These are phyloP conservation scores for Stylosanthes scabra DNA, from an alignment of 331 rosid genomes.

Conservation along the genomic window DNA sequence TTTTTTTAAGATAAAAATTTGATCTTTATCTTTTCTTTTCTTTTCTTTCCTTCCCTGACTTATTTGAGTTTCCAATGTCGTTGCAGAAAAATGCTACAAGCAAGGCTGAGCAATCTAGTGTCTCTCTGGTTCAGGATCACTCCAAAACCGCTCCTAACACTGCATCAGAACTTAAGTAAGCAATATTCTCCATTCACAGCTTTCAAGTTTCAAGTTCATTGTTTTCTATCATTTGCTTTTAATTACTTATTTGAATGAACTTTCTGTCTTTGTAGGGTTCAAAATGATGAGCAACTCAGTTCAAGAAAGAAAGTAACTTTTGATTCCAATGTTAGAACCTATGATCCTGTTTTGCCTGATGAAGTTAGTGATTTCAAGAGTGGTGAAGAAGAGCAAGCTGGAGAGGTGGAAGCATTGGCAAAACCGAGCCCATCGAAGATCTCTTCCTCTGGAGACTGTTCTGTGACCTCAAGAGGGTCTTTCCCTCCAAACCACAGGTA, in stretches of 20 bases:
- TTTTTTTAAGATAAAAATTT: no score
- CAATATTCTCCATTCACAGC: background rate
- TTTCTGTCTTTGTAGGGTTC: slow-evolving; percentile 42
- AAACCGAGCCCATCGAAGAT: slow-evolving; percentile 56
- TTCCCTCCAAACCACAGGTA: slow-evolving; percentile 78
- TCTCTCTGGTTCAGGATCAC: slow-evolving; percentile 46
- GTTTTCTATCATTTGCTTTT: slow-evolving; percentile 25
- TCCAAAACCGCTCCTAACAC: slow-evolving; percentile 38
- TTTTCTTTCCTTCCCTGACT: background rate
- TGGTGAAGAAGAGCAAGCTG: slow-evolving; percentile 45
- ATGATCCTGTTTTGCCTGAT: slow-evolving; percentile 59
- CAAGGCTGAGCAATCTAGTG: slow-evolving; percentile 49
- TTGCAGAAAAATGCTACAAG: slow-evolving; percentile 57
- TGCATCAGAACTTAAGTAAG: slow-evolving; percentile 58
- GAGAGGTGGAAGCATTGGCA: slow-evolving; percentile 36
- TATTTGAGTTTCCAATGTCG: background rate
- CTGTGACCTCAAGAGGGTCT: slow-evolving; percentile 58
- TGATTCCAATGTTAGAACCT: slow-evolving; percentile 79
- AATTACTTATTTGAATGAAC: background rate
- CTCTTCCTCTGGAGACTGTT: slow-evolving; percentile 70
- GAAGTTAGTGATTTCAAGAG: slow-evolving; percentile 43
- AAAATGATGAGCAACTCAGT: slow-evolving; percentile 57
- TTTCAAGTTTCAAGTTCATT: slow-evolving; percentile 1
- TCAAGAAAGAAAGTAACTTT: slow-evolving; percentile 80
- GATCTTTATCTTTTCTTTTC: background rate